phyloP scores from a whole-genome alignment of 345 rosid species.

The Corchorus capsularis region DNA sequence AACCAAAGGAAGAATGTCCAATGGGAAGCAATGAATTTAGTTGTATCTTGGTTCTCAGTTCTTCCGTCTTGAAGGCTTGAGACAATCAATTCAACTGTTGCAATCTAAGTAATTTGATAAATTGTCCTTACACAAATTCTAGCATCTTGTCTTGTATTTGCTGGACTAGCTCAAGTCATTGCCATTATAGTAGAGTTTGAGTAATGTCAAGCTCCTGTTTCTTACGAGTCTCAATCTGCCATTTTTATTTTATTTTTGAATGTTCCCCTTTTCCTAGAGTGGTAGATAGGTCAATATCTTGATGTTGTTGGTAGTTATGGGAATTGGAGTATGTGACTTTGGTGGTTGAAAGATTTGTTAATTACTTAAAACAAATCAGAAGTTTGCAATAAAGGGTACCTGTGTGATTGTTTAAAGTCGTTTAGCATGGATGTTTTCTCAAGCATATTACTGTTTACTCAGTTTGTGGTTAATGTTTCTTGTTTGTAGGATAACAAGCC shows the following conservation, averaged over 20 bases:
- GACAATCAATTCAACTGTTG: background rate
- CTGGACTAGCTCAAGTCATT: background rate
- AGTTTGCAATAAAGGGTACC: background rate
- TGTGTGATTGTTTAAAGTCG: background rate
- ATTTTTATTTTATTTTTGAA: too few relatives aligned
- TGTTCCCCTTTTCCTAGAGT: background rate
- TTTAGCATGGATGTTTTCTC: background rate
- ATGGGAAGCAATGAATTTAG: background rate
- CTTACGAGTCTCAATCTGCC: background rate
- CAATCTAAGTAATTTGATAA: background rate
- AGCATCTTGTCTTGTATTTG: background rate
- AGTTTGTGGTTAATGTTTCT: conserved; percentile 8
- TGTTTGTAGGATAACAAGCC: conserved; percentile 72
- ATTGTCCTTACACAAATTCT: background rate
- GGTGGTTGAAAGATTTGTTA: background rate
- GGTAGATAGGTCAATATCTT: background rate
- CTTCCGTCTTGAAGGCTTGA: background rate
- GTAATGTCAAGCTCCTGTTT: background rate
- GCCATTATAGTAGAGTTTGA: background rate
- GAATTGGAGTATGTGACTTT: background rate
- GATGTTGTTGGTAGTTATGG: background rate
- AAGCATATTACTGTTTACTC: background rate
- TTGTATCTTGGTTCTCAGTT: background rate
- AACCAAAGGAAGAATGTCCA: conserved; percentile 2
- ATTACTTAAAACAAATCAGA: background rate